Evolutionary conservation across 2,329 filamentous ascomycete species (phyloP).

Genomic region (Claviceps fusiformis): DNA sequence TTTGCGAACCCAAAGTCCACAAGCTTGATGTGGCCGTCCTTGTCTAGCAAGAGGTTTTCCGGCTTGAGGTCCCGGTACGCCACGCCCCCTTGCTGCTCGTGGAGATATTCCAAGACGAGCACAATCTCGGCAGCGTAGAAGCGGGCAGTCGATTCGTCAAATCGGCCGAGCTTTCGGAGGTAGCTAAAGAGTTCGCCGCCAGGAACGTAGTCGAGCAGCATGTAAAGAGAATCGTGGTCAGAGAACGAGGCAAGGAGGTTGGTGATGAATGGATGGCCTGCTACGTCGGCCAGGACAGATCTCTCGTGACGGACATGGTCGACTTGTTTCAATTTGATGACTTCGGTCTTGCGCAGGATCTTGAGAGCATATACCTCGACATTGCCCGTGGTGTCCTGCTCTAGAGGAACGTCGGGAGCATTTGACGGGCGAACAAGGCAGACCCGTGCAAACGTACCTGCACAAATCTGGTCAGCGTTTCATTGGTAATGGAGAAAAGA

Average conservation of each 20-base stretch:
- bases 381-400: slow-evolving; percentile 16
- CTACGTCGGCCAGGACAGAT: slow-evolving; percentile 61
- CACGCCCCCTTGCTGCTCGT: slow-evolving; percentile 63
- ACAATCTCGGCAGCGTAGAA: slow-evolving; percentile 81
- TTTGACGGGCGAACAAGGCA: slow-evolving; percentile 58
- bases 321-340: slow-evolving; percentile 74
- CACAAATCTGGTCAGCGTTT: not conserved
- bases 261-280: slow-evolving; percentile 74
- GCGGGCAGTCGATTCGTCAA: slow-evolving; percentile 63
- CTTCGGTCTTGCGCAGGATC: slow-evolving; percentile 58
- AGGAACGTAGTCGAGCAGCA: slow-evolving; percentile 72
- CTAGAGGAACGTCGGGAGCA: slow-evolving; percentile 22
- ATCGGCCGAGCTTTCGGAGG: slow-evolving; percentile 61
- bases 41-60: slow-evolving; percentile 68
- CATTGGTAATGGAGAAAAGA: not conserved
- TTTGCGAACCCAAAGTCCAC: slow-evolving; percentile 83
- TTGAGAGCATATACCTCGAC: slow-evolving; percentile 63
- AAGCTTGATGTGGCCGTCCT: slow-evolving; percentile 65
- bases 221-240: slow-evolving; percentile 65
- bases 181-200: slow-evolving; percentile 80
- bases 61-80: slow-evolving; percentile 75
- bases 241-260: slow-evolving; percentile 67
- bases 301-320: slow-evolving; percentile 79
- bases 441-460: slow-evolving; percentile 70
- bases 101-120: slow-evolving; percentile 65